Evolutionary conservation across 192 early-diverging fungal genomes (phyloP).

Genomic region (Backusella sp.): DNA sequence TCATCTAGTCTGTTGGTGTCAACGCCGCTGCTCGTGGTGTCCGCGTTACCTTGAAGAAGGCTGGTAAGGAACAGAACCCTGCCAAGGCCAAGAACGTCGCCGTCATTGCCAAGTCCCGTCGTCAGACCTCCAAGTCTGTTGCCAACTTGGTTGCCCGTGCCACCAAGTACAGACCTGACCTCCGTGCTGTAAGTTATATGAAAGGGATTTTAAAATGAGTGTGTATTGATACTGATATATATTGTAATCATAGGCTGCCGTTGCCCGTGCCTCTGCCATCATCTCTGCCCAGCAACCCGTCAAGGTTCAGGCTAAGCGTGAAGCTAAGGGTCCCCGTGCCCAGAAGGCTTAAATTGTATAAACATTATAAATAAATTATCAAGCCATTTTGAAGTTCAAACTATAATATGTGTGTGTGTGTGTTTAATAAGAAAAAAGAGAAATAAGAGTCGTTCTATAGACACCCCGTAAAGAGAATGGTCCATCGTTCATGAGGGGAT

Average conservation of each 20-base stretch:
- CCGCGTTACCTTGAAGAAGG: slow-evolving; percentile 59
- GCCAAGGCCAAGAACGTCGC: slow-evolving; percentile 50
- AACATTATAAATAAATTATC: slow-evolving; percentile 3
- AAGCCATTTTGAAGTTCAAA: not conserved
- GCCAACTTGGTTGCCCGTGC: slow-evolving; percentile 57
- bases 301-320: slow-evolving; percentile 58
- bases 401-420: not conserved
- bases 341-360: slow-evolving; percentile 37
- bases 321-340: slow-evolving; percentile 58
- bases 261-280: slow-evolving; percentile 70
- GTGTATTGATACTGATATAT: not conserved
- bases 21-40: slow-evolving; percentile 62
- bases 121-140: slow-evolving; percentile 63
- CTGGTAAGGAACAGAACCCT: slow-evolving; percentile 50
- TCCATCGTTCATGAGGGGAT: not conserved
- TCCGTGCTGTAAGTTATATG: slow-evolving; percentile 50
- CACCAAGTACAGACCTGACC: slow-evolving; percentile 68
- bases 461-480: not conserved
- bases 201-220: not conserved
- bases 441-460: not conserved
- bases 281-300: slow-evolving; percentile 60
- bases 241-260: slow-evolving; percentile 55
- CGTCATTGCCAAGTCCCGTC: slow-evolving; percentile 60
- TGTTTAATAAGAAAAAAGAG: not conserved
- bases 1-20: slow-evolving; percentile 61